A percentile compares a stretch with the other conserved stretches of the same genome.
Evolutionary conservation across 345 rosid genomes (phyloP).

Genomic region (Hypericum androsaemum): DNA sequence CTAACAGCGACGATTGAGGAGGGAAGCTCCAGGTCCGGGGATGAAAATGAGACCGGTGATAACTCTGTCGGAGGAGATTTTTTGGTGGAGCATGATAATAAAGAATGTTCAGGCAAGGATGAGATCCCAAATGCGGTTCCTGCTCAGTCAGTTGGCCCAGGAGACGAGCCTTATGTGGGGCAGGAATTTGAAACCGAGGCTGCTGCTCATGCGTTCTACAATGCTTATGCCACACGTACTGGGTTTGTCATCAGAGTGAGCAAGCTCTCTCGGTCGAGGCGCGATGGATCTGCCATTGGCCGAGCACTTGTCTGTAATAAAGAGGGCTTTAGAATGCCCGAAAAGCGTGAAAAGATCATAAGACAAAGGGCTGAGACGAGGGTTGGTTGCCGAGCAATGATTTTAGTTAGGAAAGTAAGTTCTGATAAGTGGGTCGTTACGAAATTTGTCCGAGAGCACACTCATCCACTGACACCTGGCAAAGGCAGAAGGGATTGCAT

Average conservation of each 20-base stretch:
- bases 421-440: slow-evolving; percentile 93
- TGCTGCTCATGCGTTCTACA: slow-evolving; percentile 88
- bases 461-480: slow-evolving; percentile 80
- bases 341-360: slow-evolving; percentile 84
- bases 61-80: slow-evolving; percentile 38
- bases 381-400: slow-evolving; percentile 98
- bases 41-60: slow-evolving; percentile 41
- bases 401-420: slow-evolving; percentile 83
- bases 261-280: slow-evolving; percentile 29
- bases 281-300: slow-evolving; percentile 37
- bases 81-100: slow-evolving; percentile 31
- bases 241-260: too few relatives aligned
- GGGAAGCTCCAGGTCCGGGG: slow-evolving; percentile 25
- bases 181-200: slow-evolving; percentile 92
- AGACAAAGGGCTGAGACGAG: slow-evolving; percentile 96
- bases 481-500: slow-evolving; percentile 85
- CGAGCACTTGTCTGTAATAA: slow-evolving; percentile 95
- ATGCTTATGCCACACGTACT: slow-evolving; percentile 59
- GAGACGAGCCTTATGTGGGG: slow-evolving; percentile 72
- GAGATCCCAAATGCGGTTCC: too few relatives aligned
- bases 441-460: slow-evolving; percentile 83
- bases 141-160: slow-evolving; percentile 19
- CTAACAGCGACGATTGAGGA: slow-evolving; percentile 33
- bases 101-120: too few relatives aligned
- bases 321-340: slow-evolving; percentile 89